phyloP scores from a whole-genome alignment of 2,329 filamentous ascomycete genomes.

The Pseudogymnoascus sp. region DNA sequence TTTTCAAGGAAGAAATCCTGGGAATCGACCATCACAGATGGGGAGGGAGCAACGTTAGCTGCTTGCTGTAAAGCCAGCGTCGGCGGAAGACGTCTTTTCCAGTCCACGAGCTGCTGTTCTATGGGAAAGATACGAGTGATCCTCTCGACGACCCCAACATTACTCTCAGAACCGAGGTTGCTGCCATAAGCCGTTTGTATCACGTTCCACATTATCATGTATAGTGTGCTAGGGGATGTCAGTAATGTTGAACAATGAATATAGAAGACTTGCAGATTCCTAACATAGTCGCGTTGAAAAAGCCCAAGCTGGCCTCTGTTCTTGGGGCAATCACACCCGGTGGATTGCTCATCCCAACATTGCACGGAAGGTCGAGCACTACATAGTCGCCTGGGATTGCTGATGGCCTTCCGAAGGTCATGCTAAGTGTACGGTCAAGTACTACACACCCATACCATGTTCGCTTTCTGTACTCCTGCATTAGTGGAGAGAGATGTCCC shows the following conservation, averaged over 20 bases:
- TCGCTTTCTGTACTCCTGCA: slow-evolving; percentile 43
- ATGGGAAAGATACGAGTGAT: slow-evolving; percentile 34
- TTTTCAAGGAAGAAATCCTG: slow-evolving; percentile 20
- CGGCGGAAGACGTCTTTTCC: slow-evolving; percentile 33
- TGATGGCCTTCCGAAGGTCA: slow-evolving; percentile 45
- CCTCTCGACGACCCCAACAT: slow-evolving; percentile 25
- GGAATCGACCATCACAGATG: slow-evolving; percentile 16
- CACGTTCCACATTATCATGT: slow-evolving; percentile 32
- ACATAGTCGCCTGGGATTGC: slow-evolving; percentile 42
- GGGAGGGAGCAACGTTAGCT: slow-evolving; percentile 22
- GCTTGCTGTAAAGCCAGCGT: slow-evolving; percentile 25
- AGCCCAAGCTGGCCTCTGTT: slow-evolving; percentile 21
- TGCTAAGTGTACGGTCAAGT: slow-evolving; percentile 44
- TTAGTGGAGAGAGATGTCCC: slow-evolving; percentile 33
- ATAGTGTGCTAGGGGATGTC: slow-evolving; percentile 28
- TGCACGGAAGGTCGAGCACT: slow-evolving; percentile 34
- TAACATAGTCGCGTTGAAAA: slow-evolving; percentile 34
- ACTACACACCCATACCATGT: slow-evolving; percentile 46
- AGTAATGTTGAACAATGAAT: neutral
- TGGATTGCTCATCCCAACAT: slow-evolving; percentile 8
- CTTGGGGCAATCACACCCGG: slow-evolving; percentile 8
- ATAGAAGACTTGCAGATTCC: slow-evolving; percentile 4
- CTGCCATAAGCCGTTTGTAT: slow-evolving; percentile 39
- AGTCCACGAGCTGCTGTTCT: slow-evolving; percentile 36
- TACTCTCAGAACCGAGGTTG: slow-evolving; percentile 36